Evolutionary conservation across 257 asterid genomes (phyloP).

Genomic region (Gynochthodes officinalis): DNA sequence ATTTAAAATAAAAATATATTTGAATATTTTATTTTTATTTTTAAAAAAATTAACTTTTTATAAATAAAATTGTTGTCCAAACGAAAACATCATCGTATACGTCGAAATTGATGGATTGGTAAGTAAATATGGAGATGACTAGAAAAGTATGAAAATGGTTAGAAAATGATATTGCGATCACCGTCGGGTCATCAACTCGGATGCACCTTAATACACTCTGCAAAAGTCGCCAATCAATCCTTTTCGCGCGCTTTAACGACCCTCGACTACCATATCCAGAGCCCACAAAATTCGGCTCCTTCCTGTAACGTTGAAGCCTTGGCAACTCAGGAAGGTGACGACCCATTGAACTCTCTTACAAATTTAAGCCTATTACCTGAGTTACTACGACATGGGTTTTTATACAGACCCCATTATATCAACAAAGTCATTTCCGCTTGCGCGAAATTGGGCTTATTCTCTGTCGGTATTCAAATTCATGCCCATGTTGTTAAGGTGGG

Average conservation of each 20-base stretch:
- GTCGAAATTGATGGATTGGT: no score
- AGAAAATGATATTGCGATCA: slow-evolving; percentile 26
- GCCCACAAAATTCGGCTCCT: slow-evolving; percentile 6
- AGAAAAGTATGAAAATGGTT: background rate
- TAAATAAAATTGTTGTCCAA: no score
- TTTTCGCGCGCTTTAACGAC: slow-evolving; percentile 22
- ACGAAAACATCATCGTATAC: no score
- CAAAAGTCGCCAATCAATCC: slow-evolving; percentile 6
- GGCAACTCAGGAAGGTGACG: background rate
- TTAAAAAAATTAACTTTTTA: no score
- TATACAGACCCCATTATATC: slow-evolving; percentile 28
- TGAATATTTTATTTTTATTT: no score
- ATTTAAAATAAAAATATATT: no score
- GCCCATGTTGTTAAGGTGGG: slow-evolving; percentile 44
- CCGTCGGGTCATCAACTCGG: slow-evolving; percentile 11
- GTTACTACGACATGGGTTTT: slow-evolving; percentile 26
- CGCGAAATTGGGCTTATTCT: slow-evolving; percentile 27
- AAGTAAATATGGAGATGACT: no score
- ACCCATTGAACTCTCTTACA: slow-evolving; percentile 8
- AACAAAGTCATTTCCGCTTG: slow-evolving; percentile 45
- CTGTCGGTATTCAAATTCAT: slow-evolving; percentile 47
- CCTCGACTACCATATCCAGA: background rate
- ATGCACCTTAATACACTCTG: background rate
- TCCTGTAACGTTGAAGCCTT: slow-evolving; percentile 19
- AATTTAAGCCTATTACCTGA: slow-evolving; percentile 20